Base-by-base conservation (phyloP, 805 yeast species). In the Starmerella stellata region DNA sequence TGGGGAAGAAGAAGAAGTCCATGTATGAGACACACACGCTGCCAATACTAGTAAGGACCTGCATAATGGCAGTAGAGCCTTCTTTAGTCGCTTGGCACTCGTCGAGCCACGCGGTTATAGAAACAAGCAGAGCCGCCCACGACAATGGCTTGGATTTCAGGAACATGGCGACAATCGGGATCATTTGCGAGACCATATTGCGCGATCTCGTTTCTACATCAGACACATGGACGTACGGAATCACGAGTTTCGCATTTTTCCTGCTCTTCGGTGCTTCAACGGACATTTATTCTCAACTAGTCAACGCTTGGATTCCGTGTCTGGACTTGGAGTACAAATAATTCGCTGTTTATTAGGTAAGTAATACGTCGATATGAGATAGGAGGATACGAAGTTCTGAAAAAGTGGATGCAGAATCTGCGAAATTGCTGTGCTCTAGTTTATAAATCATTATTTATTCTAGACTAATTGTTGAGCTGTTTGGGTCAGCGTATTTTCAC, bases 131-230 rank as follows among this genome's bases (percentile, higher is more conserved):
- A 19, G 61, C 56, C 21, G 57, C 48, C 63, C 63, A 59, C 16
- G 58, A 48, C 40, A 59, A 45, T 38, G 57, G 37, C 48, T 55
- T 54, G 41, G 60, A 56, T 37, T 57, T 43, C 49, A 59, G 41
- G 40, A 59, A 57, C 59, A 59, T 59, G 38, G 61, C 63, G 14
- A 56, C 57, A 49, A 59, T 47, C 16, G 63, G 63, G 44, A 59
- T 40, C 7, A 58, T 42, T 42, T 45, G 45, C 38, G 54, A 39
- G 40, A 57, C 40, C 23, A 39, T 20, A 41, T 49, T 35, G 21
- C 50, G 29, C 3, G 53, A 24, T 13, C 48, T 41, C 30, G 39
- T 35, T 37, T 45, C 46, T 34, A 41, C 21, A 44, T 53, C 50
- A 31, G 49, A 45, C 34, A 17, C 31, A 41, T 51, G 55, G 25